Conservation (phyloP, 352 stramenopile genomes). For the Poterioochromonas sp. region DNA sequence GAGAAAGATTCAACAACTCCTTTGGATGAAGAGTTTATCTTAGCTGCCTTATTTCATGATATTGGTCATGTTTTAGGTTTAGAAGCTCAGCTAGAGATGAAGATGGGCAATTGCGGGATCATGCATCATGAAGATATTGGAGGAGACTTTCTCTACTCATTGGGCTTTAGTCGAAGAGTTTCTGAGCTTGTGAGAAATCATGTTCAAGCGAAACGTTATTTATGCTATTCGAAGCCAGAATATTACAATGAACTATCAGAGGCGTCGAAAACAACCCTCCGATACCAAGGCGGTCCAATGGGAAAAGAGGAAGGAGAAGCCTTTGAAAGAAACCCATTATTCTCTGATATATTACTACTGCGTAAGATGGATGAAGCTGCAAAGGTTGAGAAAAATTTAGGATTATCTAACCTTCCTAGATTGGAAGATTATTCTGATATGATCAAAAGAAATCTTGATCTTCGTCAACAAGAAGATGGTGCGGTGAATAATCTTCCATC, state of each 20-base stretch:
- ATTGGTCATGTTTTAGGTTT: conserved; percentile 4
- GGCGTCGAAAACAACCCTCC: neutral
- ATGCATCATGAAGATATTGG: neutral
- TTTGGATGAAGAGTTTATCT: neutral
- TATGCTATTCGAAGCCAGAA: neutral
- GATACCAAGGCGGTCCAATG: neutral
- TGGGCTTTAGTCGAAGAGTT: neutral
- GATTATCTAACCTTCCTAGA: neutral
- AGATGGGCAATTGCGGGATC: neutral
- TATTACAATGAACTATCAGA: neutral
- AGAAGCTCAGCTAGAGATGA: neutral
- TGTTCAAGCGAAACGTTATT: neutral
- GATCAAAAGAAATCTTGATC: no score
- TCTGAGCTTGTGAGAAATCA: neutral
- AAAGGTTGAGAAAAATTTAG: neutral
- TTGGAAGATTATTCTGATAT: neutral
- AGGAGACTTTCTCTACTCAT: neutral
- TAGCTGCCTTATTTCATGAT: conserved; percentile 1
- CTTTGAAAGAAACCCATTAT: neutral
- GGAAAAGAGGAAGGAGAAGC: neutral
- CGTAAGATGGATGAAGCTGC: neutral
- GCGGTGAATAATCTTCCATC: neutral
- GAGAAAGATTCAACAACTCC: neutral
- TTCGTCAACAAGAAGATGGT: no score
- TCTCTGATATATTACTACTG: neutral